Conservation (phyloP, 75 land plant genomes). For the Ceratopteris richardii region DNA sequence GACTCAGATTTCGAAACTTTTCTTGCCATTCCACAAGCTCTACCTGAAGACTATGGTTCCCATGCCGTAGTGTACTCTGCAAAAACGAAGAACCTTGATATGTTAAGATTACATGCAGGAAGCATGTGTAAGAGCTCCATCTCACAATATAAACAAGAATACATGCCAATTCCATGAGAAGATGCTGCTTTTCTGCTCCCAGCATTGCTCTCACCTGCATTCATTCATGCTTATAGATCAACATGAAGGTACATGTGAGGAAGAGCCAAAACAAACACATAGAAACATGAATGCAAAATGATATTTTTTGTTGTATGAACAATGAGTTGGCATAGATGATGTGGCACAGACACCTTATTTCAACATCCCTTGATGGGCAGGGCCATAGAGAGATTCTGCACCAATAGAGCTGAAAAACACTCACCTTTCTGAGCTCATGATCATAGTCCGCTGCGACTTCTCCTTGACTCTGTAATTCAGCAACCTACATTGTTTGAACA, state of each 20-base stretch:
- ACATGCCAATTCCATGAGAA: constrained; percentile 1
- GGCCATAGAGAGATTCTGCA: too few relatives aligned
- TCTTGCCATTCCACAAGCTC: constrained; percentile 31
- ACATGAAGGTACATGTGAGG: too few relatives aligned
- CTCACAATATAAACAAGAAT: too few relatives aligned
- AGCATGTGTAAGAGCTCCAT: too few relatives aligned
- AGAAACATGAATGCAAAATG: background rate
- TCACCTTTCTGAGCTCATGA: constrained; percentile 24
- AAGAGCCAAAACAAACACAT: too few relatives aligned
- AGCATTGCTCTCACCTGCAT: constrained; percentile 29
- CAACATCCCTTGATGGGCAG: too few relatives aligned
- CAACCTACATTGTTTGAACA: constrained; percentile 9
- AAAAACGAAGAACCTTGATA: background rate
- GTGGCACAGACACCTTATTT: too few relatives aligned
- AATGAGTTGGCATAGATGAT: too few relatives aligned
- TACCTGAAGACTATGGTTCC: constrained; percentile 19
- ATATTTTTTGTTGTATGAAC: too few relatives aligned
- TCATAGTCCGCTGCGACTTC: constrained; percentile 25
- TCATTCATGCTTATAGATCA: background rate
- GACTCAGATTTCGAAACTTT: constrained; percentile 22
- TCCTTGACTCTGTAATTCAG: constrained; percentile 16
- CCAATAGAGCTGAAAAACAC: background rate
- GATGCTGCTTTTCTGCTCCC: constrained; percentile 27
- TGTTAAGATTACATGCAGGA: too few relatives aligned
- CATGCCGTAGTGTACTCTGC: constrained; percentile 18